These are phyloP conservation scores for Arthrinium puccinioides DNA, from an alignment of 2,329 filamentous ascomycete species.

Conservation along the genomic window DNA sequence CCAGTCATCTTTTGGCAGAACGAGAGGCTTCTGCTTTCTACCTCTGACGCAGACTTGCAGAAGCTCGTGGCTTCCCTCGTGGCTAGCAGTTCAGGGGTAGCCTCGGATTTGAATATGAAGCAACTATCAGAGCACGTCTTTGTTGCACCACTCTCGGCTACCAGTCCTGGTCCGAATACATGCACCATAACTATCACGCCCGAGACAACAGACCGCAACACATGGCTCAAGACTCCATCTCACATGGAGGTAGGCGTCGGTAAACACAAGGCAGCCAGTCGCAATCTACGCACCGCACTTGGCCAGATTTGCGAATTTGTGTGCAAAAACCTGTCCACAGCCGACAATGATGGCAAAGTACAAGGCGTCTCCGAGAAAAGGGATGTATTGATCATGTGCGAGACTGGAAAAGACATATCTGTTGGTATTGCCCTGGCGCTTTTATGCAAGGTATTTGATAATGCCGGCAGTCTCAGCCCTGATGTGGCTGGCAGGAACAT, in stretches of 20 bases:
- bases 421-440: constrained; percentile 71
- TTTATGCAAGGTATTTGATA: constrained; percentile 65
- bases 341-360: constrained; percentile 15
- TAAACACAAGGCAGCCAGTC: constrained; percentile 65
- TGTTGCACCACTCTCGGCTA: constrained; percentile 10
- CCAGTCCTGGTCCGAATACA: not conserved
- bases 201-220: constrained; percentile 34
- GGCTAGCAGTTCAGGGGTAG: constrained; percentile 4
- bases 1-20: constrained; percentile 75
- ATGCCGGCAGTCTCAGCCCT: constrained; percentile 41
- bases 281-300: constrained; percentile 70
- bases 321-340: constrained; percentile 24
- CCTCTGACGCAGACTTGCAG: constrained; percentile 57
- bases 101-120: constrained; percentile 4
- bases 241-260: constrained; percentile 56
- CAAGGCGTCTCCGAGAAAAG: no score
- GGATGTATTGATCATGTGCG: constrained; percentile 53
- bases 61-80: constrained; percentile 41
- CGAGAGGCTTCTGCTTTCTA: constrained; percentile 48
- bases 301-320: constrained; percentile 54
- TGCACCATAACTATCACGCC: constrained; percentile 38
- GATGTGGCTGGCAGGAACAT: constrained; percentile 26
- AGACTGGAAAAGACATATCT: constrained; percentile 72
- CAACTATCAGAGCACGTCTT: constrained; percentile 26
- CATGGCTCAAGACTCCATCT: constrained; percentile 28